phyloP scores from a whole-genome alignment of 306 rosid genomes.

The Acacia melanoxylon region DNA sequence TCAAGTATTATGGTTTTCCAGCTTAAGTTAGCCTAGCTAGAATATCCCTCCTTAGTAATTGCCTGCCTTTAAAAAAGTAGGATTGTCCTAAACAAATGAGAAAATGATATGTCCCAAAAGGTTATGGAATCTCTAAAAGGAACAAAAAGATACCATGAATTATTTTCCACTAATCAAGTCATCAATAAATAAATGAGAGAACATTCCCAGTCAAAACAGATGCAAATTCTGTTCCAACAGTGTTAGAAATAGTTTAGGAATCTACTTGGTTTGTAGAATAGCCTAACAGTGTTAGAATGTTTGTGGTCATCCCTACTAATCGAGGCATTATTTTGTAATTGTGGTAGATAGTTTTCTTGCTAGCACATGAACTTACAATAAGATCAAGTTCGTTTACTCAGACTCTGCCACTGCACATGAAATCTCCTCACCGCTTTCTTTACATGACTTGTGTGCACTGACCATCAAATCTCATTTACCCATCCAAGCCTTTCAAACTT shows the following conservation, averaged over 20 bases:
- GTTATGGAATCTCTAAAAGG: slow-evolving; percentile 11
- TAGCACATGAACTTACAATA: too few relatives aligned
- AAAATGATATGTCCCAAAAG: slow-evolving; percentile 14
- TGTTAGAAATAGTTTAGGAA: too few relatives aligned
- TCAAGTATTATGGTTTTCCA: neutral
- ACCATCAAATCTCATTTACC: too few relatives aligned
- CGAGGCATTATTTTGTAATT: too few relatives aligned
- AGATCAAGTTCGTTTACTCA: too few relatives aligned
- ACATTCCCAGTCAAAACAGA: slow-evolving; percentile 31
- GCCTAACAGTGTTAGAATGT: too few relatives aligned
- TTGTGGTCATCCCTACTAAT: too few relatives aligned
- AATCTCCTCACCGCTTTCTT: too few relatives aligned
- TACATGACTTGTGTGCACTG: too few relatives aligned
- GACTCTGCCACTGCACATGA: neutral
- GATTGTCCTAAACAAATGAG: neutral
- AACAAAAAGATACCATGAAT: slow-evolving; percentile 16
- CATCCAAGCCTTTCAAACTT: too few relatives aligned
- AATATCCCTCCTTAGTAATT: slow-evolving; percentile 12
- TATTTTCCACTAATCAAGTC: slow-evolving; percentile 36
- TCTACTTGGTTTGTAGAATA: too few relatives aligned
- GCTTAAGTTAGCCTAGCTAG: neutral
- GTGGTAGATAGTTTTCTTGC: too few relatives aligned
- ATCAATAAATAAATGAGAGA: slow-evolving; percentile 32
- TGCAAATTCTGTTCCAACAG: slow-evolving; percentile 35
- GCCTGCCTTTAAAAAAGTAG: neutral